phyloP scores from a whole-genome alignment of 768 basidiomycete genomes.

The Mycena amicta region DNA sequence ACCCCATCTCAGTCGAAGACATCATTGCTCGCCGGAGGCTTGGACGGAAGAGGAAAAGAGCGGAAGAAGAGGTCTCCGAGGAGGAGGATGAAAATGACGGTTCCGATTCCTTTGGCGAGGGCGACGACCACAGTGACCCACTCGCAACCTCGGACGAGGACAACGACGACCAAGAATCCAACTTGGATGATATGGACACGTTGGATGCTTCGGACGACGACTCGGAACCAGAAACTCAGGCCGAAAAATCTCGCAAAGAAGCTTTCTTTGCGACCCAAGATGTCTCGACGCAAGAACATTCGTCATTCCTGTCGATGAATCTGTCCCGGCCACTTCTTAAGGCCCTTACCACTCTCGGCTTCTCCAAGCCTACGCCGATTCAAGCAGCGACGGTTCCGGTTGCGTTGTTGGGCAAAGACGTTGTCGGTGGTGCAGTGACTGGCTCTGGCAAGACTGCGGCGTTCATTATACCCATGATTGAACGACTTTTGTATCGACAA shows the following conservation, averaged over 20 bases:
- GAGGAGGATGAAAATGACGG: conserved; percentile 34
- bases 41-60: conserved; percentile 66
- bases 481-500: conserved; percentile 90
- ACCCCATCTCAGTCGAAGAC: conserved; percentile 87
- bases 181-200: conserved; percentile 25
- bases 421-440: conserved; percentile 94
- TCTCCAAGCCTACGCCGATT: conserved; percentile 89
- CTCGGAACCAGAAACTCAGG: conserved; percentile 57
- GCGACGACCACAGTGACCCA: conserved; percentile 33
- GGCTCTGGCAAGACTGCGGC: conserved; percentile 99
- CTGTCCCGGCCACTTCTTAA: conserved; percentile 93
- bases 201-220: conserved; percentile 29
- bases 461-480: conserved; percentile 92
- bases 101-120: conserved; percentile 24
- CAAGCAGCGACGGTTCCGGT: conserved; percentile 93
- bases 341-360: conserved; percentile 80
- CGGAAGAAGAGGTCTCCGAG: conserved; percentile 37
- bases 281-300: conserved; percentile 52
- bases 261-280: conserved; percentile 82
- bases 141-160: conserved; percentile 33
- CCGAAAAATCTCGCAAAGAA: conserved; percentile 76
- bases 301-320: conserved; percentile 91
- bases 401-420: conserved; percentile 91
- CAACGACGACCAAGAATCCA: conserved; percentile 21
- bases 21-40: conserved; percentile 79